Base-by-base conservation (phyloP, 108 stramenopile genomes). In the Nannochloropsis gaditana region DNA sequence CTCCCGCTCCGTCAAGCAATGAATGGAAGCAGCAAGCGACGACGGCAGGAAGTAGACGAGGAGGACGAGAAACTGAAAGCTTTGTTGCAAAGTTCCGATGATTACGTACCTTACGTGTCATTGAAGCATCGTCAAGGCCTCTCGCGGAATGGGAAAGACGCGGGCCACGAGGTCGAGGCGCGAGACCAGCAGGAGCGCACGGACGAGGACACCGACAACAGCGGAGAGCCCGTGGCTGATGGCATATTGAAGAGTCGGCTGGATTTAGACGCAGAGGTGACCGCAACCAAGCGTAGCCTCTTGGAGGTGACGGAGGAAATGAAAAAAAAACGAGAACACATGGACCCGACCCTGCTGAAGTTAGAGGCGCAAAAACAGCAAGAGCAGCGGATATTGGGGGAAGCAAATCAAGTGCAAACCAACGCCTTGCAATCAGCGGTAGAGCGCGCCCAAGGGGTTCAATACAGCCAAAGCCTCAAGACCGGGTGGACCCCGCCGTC, bases 341-440 rank as follows among this genome's bases (percentile, higher is more conserved):
- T 84, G 93, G 96, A 89, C 92, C 91, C 50, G 84, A 83, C 17
- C 83, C 93, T 80, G 80, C 89, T 81, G 85, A 92, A 80, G 92
- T 92, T 41, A 86, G 86, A 80, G 91, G 93, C 80, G 95, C 86
- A 87, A 21, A 43, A 85, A 44, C 84, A 85, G 21, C 85, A 97
- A 89, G 96, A 97, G 91, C 92, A 90, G 45, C 93, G 95, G 17
- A 95, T 99, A 84, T 91, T 99, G 82, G 90, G 90, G 80, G 96
- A 98, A 87, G 97, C 97, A 9, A 95, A 80, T n/a, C 45, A 88
- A 83, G 88, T 98, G 19, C 95, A 96, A 86, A 97, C 96, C 31
- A 97, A 97, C 84, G 98, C 99, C 8, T 90, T 99, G 82, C 94
- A 96, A 89, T 95, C 95, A 41, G 97, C 95, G 31, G 91, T 93